Evolutionary conservation across 805 yeast genomes (phyloP).

Genomic region (Candida schatavii): DNA sequence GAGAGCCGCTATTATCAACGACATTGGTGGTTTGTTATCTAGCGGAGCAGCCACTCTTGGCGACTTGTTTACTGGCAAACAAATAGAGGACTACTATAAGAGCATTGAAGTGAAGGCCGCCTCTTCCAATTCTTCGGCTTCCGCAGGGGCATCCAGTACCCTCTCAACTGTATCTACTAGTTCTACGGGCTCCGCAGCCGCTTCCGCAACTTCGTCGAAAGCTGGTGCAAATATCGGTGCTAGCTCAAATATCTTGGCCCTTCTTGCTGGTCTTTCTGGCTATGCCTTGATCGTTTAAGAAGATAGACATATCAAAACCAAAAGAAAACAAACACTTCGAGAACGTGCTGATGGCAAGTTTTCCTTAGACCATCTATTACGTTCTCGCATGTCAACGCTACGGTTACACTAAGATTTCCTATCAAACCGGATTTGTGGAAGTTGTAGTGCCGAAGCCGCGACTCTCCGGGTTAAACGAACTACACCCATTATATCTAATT

Average conservation of each 20-base stretch:
- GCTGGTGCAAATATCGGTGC: not conserved
- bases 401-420: no score
- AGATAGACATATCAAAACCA: not conserved
- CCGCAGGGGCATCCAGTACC: slow-evolving; percentile 1
- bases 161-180: slow-evolving; percentile 5
- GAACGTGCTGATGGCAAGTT: no score
- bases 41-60: slow-evolving; percentile 11
- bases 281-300: slow-evolving; percentile 4
- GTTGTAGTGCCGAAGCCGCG: no score
- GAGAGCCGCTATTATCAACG: slow-evolving; percentile 19
- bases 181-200: slow-evolving; percentile 4
- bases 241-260: not conserved
- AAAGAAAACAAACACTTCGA: no score
- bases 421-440: no score
- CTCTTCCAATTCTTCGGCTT: slow-evolving; percentile 1
- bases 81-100: slow-evolving; percentile 6
- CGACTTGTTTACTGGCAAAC: slow-evolving; percentile 12
- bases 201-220: not conserved
- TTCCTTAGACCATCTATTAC: no score
- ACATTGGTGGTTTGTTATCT: slow-evolving; percentile 19
- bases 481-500: no score
- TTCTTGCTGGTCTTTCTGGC: slow-evolving; percentile 6
- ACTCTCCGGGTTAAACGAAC: no score
- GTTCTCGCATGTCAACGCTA: no score
- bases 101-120: slow-evolving; percentile 6